A percentile compares a stretch with the other conserved stretches of the same genome.
These are phyloP conservation scores for Carex kokanica DNA, from an alignment of 176 grass and related monocot genomes.

Conservation along the genomic window DNA sequence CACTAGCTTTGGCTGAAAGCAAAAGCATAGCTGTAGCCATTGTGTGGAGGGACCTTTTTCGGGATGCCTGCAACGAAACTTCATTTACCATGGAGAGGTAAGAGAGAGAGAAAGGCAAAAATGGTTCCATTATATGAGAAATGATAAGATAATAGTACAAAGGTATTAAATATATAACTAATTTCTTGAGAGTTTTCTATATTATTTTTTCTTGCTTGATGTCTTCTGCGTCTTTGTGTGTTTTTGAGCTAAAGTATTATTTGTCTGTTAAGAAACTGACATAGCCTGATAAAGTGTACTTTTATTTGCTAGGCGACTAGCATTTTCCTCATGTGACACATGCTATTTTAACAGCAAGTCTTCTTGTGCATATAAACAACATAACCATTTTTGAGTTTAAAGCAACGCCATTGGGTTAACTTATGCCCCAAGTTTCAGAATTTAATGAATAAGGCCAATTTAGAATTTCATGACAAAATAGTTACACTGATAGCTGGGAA, in stretches of 20 bases:
- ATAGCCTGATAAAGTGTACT: background rate
- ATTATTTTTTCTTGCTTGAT: conserved; percentile 1
- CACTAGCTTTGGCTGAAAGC: conserved; percentile 60
- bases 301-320: background rate
- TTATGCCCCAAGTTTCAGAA: background rate
- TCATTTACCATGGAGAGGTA: conserved; percentile 45
- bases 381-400: background rate
- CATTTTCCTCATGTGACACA: background rate
- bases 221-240: background rate
- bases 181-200: background rate
- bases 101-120: conserved; percentile 28
- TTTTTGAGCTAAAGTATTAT: background rate
- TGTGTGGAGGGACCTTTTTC: conserved; percentile 74
- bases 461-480: background rate
- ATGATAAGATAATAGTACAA: conserved; percentile 18
- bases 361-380: background rate
- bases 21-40: conserved; percentile 84
- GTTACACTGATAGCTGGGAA: background rate
- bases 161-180: conserved; percentile 13
- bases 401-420: background rate
- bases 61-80: conserved; percentile 80
- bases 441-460: background rate
- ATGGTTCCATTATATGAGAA: conserved; percentile 9
- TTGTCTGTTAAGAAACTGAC: background rate
- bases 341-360: background rate